These are phyloP conservation scores for Auricularia sp. DNA, from an alignment of 768 basidiomycete species.

Conservation along the genomic window DNA sequence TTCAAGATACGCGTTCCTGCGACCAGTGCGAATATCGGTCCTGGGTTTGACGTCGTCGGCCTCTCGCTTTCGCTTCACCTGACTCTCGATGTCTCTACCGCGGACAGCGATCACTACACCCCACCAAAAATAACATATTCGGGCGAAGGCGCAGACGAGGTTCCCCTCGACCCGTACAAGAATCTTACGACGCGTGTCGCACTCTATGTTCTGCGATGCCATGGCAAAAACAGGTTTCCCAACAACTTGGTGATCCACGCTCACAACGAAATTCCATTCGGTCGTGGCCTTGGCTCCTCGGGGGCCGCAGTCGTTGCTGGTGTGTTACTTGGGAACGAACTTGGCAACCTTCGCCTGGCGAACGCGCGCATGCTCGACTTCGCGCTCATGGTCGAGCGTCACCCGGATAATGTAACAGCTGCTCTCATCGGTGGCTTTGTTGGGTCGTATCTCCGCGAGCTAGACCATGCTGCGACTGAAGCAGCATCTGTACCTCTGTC, in stretches of 20 bases:
- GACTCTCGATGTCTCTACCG: conserved; percentile 51
- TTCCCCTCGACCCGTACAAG: conserved; percentile 90
- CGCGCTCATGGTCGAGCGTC: conserved; percentile 97
- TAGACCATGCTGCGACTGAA: conserved; percentile 68
- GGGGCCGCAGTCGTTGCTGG: conserved; percentile 99
- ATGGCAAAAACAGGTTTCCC: conserved; percentile 66
- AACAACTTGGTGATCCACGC: conserved; percentile 63
- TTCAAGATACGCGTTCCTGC: conserved; percentile 82
- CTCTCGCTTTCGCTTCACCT: conserved; percentile 85
- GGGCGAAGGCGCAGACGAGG: conserved; percentile 84
- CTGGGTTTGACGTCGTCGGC: conserved; percentile 98
- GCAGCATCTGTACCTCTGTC: conserved; percentile 88
- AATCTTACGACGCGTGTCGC: conserved; percentile 96
- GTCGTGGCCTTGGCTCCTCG: conserved; percentile 93
- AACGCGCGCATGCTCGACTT: conserved; percentile 78
- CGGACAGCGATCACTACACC: conserved; percentile 20
- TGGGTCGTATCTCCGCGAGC: conserved; percentile 87
- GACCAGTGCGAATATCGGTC: conserved; percentile 98
- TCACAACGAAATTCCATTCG: conserved; percentile 93
- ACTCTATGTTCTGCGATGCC: conserved; percentile 93
- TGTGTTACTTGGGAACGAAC: conserved; percentile 77
- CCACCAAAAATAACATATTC: conserved; percentile 64
- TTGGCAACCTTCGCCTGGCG: conserved; percentile 65
- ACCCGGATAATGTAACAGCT: conserved; percentile 98
- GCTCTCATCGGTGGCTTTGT: conserved; percentile 96